Evolutionary conservation across 768 basidiomycete genomes (phyloP).

Genomic region (Lyophyllum atratum): DNA sequence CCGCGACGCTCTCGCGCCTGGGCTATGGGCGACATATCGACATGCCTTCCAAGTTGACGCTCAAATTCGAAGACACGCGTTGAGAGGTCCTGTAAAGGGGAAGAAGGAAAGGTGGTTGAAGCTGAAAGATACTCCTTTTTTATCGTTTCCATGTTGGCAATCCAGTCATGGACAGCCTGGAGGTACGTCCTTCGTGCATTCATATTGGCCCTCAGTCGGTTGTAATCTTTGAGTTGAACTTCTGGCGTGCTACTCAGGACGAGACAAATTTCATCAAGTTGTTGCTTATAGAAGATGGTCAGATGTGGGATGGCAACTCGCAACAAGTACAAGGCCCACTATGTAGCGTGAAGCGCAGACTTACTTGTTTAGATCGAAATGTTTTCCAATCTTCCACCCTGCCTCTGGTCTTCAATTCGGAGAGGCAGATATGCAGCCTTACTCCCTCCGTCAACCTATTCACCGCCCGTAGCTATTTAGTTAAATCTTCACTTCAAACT

Average conservation of each 20-base stretch:
- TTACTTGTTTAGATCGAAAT: slow-evolving; percentile 1
- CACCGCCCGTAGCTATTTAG: not conserved
- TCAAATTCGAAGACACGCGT: not conserved
- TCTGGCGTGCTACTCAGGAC: not conserved
- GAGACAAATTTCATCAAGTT: slow-evolving; percentile 2
- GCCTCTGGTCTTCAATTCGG: not conserved
- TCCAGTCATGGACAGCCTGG: not conserved
- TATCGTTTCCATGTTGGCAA: not conserved
- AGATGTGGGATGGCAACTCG: not conserved
- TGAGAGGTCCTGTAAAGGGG: not conserved
- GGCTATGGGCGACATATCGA: not conserved
- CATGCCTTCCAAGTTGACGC: not conserved
- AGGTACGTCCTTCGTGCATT: not conserved
- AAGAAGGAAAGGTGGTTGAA: not conserved
- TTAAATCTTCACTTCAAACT: not conserved
- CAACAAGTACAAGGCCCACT: not conserved
- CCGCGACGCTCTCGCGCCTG: not conserved
- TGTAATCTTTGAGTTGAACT: not conserved
- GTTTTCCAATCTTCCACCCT: slow-evolving; percentile 1
- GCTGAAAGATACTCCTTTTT: not conserved
- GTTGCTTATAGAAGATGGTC: not conserved
- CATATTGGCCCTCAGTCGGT: not conserved
- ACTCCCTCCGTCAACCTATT: slow-evolving; percentile 11
- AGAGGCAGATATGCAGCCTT: not conserved
- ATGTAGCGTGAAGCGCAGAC: not conserved